Evolutionary conservation across 768 basidiomycete genomes (phyloP), one percentile per base, ranked within the genome.

Genomic region (Mycena albidolilacea): DNA sequence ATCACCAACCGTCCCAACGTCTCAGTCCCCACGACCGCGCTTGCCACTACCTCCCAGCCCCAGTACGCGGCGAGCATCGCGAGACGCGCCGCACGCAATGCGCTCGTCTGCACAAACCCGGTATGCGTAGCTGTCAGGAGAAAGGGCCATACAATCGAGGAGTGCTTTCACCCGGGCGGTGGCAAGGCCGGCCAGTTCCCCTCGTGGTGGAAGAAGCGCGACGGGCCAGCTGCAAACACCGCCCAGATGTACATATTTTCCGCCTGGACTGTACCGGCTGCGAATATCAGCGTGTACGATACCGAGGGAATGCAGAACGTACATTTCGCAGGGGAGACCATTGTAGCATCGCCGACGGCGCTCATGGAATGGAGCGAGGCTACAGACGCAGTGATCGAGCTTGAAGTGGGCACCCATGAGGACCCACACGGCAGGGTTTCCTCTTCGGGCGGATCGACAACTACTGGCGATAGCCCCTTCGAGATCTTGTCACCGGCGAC

Each of bases 141-240:
- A 12, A 46, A 30, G 3, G 69, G 68, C 17, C 72, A 74, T 17
- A 58, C 61, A 7, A 52, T 74, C 6, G n/a, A 1, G 0, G 64
- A 74, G 12, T 74, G 72, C 9, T 74, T 64, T 50, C 70, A 69
- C 64, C 67, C 54, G 7, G 72, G 72, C 3, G 72, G 72, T 10
- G 72, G 72, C 7, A 73, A 73, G 39, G 72, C 57, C 17, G 72
- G 72, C 14, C 72, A 73, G 23, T 69, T 43, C 11, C 72, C 72
- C 1, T 19, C 62, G 0, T 64, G 64, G 46, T 74, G 70, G 70
- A 60, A 66, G 35, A 71, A 66, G 21, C 44, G 21, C 1, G 30
- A 3, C 11, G 54, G 6, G 12, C 19, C n/a, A 1, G 54, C 11
- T 5, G 54, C 54, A 10, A 55, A 55, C 1, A 30, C 54, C 7